Evolutionary conservation across 2,329 filamentous ascomycete genomes (phyloP).

Genomic region (Arthrobotrys pseudoclavata): DNA sequence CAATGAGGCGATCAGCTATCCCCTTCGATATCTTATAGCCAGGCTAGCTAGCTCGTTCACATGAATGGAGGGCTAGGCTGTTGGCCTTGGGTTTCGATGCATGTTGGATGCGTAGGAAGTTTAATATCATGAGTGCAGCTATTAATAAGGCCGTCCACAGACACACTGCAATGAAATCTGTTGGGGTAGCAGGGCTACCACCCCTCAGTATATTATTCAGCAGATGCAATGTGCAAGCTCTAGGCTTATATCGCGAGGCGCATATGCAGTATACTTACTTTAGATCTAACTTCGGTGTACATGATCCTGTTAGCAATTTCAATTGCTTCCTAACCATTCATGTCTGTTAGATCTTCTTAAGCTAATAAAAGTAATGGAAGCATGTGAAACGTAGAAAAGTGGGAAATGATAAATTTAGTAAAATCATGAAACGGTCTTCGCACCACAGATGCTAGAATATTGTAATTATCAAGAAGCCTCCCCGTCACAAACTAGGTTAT

Average conservation of each 20-base stretch:
- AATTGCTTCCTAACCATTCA: conserved; percentile 1
- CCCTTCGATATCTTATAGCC: conserved; percentile 21
- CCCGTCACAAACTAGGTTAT: background rate
- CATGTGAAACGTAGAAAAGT: background rate
- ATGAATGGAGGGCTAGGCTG: conserved; percentile 4
- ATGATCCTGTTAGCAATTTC: conserved; percentile 18
- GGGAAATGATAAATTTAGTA: conserved; percentile 10
- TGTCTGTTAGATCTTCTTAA: background rate
- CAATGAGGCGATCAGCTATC: conserved; percentile 28
- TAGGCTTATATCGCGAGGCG: conserved; percentile 8
- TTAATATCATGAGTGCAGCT: background rate
- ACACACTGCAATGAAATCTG: conserved; percentile 5
- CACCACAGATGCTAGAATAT: background rate
- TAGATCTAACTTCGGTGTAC: background rate
- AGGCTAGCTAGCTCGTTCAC: conserved; percentile 2
- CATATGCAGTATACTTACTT: conserved; percentile 1
- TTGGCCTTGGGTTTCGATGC: background rate
- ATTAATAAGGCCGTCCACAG: conserved; percentile 1
- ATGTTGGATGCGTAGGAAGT: background rate
- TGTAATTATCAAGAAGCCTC: background rate
- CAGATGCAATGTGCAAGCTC: background rate
- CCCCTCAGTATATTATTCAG: conserved; percentile 5
- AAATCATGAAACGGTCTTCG: background rate
- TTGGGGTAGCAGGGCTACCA: conserved; percentile 5
- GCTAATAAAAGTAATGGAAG: background rate